phyloP scores from a whole-genome alignment of 495 filamentous ascomycete genomes.

The Filosporella fistucella region DNA sequence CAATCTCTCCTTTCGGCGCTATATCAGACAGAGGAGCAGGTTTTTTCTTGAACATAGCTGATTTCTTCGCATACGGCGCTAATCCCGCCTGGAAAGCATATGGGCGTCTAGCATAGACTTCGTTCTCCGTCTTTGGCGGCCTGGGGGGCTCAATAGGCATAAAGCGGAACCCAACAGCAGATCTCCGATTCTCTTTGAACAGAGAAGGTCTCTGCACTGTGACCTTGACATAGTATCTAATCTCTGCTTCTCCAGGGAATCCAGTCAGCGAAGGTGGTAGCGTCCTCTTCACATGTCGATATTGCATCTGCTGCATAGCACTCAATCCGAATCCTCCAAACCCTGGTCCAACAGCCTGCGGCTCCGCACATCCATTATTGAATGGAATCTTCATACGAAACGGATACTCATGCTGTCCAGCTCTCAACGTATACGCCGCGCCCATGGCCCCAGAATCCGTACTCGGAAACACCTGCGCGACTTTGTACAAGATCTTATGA shows the following conservation, averaged over 20 bases:
- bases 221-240: slow-evolving; percentile 89
- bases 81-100: slow-evolving; percentile 61
- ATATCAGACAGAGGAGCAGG: slow-evolving; percentile 13
- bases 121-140: slow-evolving; percentile 58
- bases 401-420: slow-evolving; percentile 82
- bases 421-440: slow-evolving; percentile 66
- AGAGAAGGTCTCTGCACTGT: slow-evolving; percentile 79
- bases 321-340: slow-evolving; percentile 29
- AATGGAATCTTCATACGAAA: slow-evolving; percentile 93
- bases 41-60: slow-evolving; percentile 39
- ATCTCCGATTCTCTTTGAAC: slow-evolving; percentile 80
- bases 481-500: slow-evolving; percentile 59
- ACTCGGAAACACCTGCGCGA: slow-evolving; percentile 71
- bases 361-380: slow-evolving; percentile 77
- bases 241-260: slow-evolving; percentile 78
- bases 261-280: slow-evolving; percentile 83
- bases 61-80: slow-evolving; percentile 1
- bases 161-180: slow-evolving; percentile 64
- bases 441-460: slow-evolving; percentile 36
- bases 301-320: slow-evolving; percentile 39
- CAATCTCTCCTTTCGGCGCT: slow-evolving; percentile 53
- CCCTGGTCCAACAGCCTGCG: slow-evolving; percentile 31
- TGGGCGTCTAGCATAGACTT: slow-evolving; percentile 77
- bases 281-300: slow-evolving; percentile 74
- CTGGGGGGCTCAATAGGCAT: slow-evolving; percentile 89